Evolutionary conservation across 2,329 filamentous ascomycete genomes (phyloP).

Genomic region (Phoma sp.): DNA sequence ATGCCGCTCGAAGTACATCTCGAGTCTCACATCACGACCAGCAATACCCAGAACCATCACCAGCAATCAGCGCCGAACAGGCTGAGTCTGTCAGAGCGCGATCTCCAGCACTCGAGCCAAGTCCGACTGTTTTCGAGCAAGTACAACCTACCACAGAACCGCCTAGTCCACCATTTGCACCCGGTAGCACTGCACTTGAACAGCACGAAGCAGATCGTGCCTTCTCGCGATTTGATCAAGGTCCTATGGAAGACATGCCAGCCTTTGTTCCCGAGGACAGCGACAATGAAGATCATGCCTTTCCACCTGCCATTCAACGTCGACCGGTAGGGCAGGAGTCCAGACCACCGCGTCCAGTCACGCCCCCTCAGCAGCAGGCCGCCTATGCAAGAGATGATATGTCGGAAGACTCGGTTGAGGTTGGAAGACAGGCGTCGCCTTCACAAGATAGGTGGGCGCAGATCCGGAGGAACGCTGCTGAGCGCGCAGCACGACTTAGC

Average conservation of each 20-base stretch:
- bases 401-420: conserved; percentile 53
- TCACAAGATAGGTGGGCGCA: conserved; percentile 88
- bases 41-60: conserved; percentile 34
- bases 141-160: conserved; percentile 23
- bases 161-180: conserved; percentile 59
- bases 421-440: conserved; percentile 45
- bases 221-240: conserved; percentile 81
- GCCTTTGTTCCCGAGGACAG: conserved; percentile 71
- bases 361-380: conserved; percentile 26
- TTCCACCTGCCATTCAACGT: conserved; percentile 33
- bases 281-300: conserved; percentile 33
- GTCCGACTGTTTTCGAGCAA: conserved; percentile 16
- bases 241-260: conserved; percentile 84
- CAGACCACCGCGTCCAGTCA: conserved; percentile 14
- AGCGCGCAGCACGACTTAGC: conserved; percentile 71
- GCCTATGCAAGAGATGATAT: conserved; percentile 39
- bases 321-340: conserved; percentile 23
- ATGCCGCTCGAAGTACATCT: conserved; percentile 34
- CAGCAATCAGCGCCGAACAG: conserved; percentile 29
- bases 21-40: conserved; percentile 32
- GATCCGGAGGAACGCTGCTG: conserved; percentile 92
- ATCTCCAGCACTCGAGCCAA: conserved; percentile 36
- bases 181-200: conserved; percentile 66
- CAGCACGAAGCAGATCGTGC: conserved; percentile 65
- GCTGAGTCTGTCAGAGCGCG: conserved; percentile 27